Conservation (phyloP, 805 yeast species). For the Blastobotrys parvus region DNA sequence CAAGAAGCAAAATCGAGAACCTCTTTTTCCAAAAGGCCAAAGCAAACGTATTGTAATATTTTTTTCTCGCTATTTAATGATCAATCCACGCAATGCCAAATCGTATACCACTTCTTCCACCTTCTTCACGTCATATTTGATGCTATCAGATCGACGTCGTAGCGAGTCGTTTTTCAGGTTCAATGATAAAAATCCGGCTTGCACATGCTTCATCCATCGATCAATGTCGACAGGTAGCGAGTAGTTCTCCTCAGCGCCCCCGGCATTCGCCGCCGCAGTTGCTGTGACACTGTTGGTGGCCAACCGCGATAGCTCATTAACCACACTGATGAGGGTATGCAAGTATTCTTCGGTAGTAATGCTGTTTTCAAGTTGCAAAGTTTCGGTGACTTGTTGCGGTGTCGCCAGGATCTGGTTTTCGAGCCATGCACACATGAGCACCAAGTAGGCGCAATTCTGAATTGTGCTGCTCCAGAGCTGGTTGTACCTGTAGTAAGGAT, state of each 20-base stretch:
- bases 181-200: conserved; percentile 21
- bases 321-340: conserved; percentile 20
- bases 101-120: conserved; percentile 27
- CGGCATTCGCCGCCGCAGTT: conserved; percentile 10
- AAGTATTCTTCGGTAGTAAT: conserved; percentile 24
- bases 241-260: conserved; percentile 4
- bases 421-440: conserved; percentile 2
- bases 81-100: conserved; percentile 17
- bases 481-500: conserved; percentile 10
- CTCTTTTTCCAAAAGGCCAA: neutral
- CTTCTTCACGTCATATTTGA: conserved; percentile 27
- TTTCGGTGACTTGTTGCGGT: conserved; percentile 1
- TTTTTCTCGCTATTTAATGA: neutral
- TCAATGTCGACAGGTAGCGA: conserved; percentile 6
- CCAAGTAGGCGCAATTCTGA: conserved; percentile 2
- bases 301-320: conserved; percentile 23
- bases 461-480: conserved; percentile 4
- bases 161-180: conserved; percentile 26
- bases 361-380: neutral
- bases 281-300: conserved; percentile 23
- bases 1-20: conserved; percentile 14
- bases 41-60: neutral
- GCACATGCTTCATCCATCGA: conserved; percentile 21
- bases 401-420: neutral
- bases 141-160: conserved; percentile 23